Evolutionary conservation across 2,329 filamentous ascomycete species (phyloP), one percentile per base, ranked within the genome.

Genomic region (Ophiostoma montium): DNA sequence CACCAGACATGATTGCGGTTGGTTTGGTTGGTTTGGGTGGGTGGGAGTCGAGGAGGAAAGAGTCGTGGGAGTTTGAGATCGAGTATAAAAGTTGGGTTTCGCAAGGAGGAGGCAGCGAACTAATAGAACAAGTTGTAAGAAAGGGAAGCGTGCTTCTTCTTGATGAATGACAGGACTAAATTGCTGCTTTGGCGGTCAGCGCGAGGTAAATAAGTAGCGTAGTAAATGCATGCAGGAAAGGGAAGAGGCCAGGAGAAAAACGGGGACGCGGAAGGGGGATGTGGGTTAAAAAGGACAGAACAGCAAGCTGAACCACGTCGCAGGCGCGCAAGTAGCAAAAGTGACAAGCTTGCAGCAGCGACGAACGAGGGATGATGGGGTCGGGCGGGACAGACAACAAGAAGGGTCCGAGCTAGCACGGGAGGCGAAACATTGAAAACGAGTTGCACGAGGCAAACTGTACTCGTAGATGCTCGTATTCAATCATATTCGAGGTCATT

Each of bases 1-100:
- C 70, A 58, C 72, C 71, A 61, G 78, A 74, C 56, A 84, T 80
- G 84, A 90, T 90, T 60, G 61, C 68, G 61, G 57, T 52, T 46
- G 55, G 35, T 23, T 5, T n/a, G n/a, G 41, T 11, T 21, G 15
- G 23, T 13, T 31, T 27, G 30, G 13, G 8, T 33, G 18, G 30
- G 30, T 23, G 39, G 19, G 15, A 42, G n/a, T 18, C 10, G n/a
- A 42, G 19, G 23, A 27, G 23, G 8, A 27, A 27, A 27, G 8
- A 8, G 30, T 30, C 23, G 21, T n/a, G 27, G 18, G n/a, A n/a
- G n/a, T n/a, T n/a, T n/a, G n/a, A n/a, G n/a, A n/a, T n/a, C n/a
- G n/a, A n/a, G n/a, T n/a, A n/a, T n/a, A n/a, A 23, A 16, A 19
- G 38, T 11, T 43, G 18, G 32, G 39, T 32, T 44, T 27, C 23